phyloP scores from a whole-genome alignment of 371 early-diverging fungal species.

The Dichotomocladium elegans region DNA sequence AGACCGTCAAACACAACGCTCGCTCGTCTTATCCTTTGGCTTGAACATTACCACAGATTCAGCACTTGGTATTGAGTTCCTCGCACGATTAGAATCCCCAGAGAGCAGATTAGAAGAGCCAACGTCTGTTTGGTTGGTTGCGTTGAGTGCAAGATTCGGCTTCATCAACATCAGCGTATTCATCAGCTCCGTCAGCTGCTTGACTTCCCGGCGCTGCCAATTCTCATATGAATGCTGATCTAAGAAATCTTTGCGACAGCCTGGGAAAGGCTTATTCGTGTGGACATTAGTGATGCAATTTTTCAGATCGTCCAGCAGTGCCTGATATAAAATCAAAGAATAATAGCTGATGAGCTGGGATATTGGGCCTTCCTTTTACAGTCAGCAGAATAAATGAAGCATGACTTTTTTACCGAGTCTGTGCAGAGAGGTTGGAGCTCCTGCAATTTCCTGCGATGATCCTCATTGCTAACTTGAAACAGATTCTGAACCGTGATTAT shows the following conservation, averaged over 20 bases:
- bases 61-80: background rate
- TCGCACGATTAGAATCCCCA: constrained; percentile 4
- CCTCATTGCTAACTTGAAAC: constrained; percentile 34
- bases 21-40: no score
- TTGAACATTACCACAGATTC: background rate
- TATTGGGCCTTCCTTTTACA: no score
- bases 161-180: constrained; percentile 41
- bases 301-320: constrained; percentile 40
- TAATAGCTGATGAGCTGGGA: no score
- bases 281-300: constrained; percentile 46
- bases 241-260: constrained; percentile 45
- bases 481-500: constrained; percentile 39
- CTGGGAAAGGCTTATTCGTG: constrained; percentile 44
- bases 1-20: no score
- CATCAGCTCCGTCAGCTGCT: constrained; percentile 43
- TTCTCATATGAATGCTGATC: constrained; percentile 36
- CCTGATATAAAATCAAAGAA: constrained; percentile 15
- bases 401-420: constrained; percentile 29
- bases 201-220: constrained; percentile 45
- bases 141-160: constrained; percentile 29
- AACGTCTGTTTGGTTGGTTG: constrained; percentile 32
- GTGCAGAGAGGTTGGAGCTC: constrained; percentile 41
- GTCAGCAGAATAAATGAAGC: no score
- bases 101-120: constrained; percentile 31
- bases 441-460: constrained; percentile 37